Percentiles rank a stretch among this genome's conserved stretches.
Evolutionary conservation across 2,329 filamentous ascomycete genomes (phyloP).

Genomic region (Monilinia fructigena): DNA sequence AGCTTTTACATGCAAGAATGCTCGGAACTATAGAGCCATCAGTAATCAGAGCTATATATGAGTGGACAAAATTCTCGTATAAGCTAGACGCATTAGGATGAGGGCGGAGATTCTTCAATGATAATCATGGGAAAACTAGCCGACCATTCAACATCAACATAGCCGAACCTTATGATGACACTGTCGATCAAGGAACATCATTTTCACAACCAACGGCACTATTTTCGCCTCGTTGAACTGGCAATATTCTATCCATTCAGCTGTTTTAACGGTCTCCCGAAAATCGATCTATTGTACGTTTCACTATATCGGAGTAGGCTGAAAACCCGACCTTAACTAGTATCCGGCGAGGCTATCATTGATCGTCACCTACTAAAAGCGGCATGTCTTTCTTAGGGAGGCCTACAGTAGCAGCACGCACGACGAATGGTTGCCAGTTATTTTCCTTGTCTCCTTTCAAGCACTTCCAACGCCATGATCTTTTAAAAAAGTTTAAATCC

Average conservation of each 20-base stretch:
- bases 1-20: neutral
- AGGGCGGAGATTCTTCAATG: too few relatives aligned
- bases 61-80: neutral
- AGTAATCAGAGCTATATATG: neutral
- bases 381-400: neutral
- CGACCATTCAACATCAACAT: neutral
- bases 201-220: neutral
- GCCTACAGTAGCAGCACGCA: neutral
- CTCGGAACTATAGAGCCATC: neutral
- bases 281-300: neutral
- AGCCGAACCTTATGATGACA: neutral
- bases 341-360: neutral
- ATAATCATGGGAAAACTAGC: neutral
- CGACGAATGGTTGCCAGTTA: neutral
- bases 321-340: neutral
- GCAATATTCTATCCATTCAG: neutral
- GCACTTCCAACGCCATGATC: neutral
- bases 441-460: neutral
- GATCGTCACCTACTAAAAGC: neutral
- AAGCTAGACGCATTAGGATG: neutral
- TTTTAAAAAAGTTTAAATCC: neutral
- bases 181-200: neutral
- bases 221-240: neutral
- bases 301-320: neutral
- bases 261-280: neutral